Conservation (phyloP, 2,329 filamentous ascomycete species). For the Cladosporium colombiae region DNA sequence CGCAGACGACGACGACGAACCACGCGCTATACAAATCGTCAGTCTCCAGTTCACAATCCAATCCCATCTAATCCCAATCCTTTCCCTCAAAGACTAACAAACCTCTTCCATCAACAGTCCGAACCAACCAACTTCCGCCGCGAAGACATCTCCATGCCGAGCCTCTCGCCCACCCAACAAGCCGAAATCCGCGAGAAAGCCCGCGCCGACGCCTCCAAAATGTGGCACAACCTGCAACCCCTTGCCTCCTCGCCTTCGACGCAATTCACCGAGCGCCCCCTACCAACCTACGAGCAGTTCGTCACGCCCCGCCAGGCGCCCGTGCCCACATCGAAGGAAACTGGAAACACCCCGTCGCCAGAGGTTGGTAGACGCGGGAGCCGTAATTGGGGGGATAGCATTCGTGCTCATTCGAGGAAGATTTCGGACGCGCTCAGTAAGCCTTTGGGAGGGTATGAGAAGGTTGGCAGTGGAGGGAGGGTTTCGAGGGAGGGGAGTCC, state of each 20-base stretch:
- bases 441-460: constrained; percentile 23
- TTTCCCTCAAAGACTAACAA: background rate
- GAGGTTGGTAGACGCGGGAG: background rate
- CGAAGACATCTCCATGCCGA: constrained; percentile 36
- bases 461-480: constrained; percentile 1
- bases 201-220: constrained; percentile 31
- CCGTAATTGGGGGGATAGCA: constrained; percentile 18
- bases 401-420: constrained; percentile 26
- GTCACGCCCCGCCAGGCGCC: constrained; percentile 32
- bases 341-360: background rate
- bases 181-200: constrained; percentile 36
- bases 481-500: constrained; percentile 11
- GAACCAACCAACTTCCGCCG: constrained; percentile 37
- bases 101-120: constrained; percentile 27
- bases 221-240: constrained; percentile 34
- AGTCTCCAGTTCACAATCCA: too few relatives aligned
- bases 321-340: constrained; percentile 5
- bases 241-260: constrained; percentile 34
- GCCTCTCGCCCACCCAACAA: constrained; percentile 33
- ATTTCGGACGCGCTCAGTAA: constrained; percentile 24
- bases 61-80: too few relatives aligned
- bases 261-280: constrained; percentile 32
- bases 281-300: constrained; percentile 32
- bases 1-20: constrained; percentile 9
- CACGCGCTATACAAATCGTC: constrained; percentile 12